A percentile compares a stretch with the other conserved stretches of the same genome.
Evolutionary conservation across 352 stramenopile species (phyloP).

Genomic region (Globisporangium heterothallicum): DNA sequence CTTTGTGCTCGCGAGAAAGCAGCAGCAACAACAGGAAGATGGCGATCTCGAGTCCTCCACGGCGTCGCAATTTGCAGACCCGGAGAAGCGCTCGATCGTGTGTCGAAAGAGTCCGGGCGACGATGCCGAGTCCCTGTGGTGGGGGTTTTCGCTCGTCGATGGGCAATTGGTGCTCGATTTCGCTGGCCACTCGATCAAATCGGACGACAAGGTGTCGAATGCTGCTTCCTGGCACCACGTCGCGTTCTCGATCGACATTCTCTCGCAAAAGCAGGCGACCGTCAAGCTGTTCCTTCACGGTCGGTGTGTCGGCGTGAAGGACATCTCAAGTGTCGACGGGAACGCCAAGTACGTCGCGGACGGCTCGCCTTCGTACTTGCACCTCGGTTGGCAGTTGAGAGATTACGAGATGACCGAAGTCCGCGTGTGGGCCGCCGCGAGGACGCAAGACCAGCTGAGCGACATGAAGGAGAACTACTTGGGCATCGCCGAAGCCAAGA

Average conservation of each 20-base stretch:
- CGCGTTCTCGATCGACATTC: slow-evolving; percentile 62
- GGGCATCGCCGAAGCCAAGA: slow-evolving; percentile 74
- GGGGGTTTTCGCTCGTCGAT: slow-evolving; percentile 41
- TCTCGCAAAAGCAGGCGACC: slow-evolving; percentile 34
- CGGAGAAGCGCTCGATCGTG: slow-evolving; percentile 7
- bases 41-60: slow-evolving; percentile 9
- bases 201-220: slow-evolving; percentile 38
- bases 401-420: slow-evolving; percentile 76
- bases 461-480: slow-evolving; percentile 89
- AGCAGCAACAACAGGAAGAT: slow-evolving; percentile 30
- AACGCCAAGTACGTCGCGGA: slow-evolving; percentile 18
- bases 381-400: slow-evolving; percentile 38
- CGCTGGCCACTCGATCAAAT: slow-evolving; percentile 30
- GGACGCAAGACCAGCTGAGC: slow-evolving; percentile 62
- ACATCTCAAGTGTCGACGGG: slow-evolving; percentile 30
- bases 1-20: slow-evolving; percentile 25
- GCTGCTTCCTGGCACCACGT: slow-evolving; percentile 56
- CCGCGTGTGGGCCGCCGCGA: slow-evolving; percentile 65
- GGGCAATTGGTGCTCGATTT: slow-evolving; percentile 46
- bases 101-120: slow-evolving; percentile 11
- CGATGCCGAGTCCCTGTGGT: slow-evolving; percentile 21
- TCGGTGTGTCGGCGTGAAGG: slow-evolving; percentile 41
- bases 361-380: slow-evolving; percentile 27
- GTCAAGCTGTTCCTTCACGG: slow-evolving; percentile 63
- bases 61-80: slow-evolving; percentile 2